These are phyloP conservation scores for Osmozyma mogii DNA, from an alignment of 805 yeast species.

Conservation along the genomic window DNA sequence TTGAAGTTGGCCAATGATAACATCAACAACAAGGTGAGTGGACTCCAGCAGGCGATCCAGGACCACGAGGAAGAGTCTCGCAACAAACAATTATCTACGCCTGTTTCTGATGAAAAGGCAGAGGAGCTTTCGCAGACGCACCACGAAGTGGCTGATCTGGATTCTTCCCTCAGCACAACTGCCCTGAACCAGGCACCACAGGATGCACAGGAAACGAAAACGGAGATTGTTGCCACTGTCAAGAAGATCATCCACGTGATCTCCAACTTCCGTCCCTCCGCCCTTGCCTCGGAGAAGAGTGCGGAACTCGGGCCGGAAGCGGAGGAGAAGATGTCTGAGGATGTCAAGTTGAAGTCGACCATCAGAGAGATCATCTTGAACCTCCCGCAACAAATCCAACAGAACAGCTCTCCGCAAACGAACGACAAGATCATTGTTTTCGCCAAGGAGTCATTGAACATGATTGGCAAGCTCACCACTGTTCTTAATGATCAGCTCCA, in stretches of 20 bases:
- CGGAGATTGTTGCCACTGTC: conserved; percentile 82
- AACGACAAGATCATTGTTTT: conserved; percentile 68
- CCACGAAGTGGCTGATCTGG: too few relatives aligned
- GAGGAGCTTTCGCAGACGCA: too few relatives aligned
- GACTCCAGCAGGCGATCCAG: conserved; percentile 43
- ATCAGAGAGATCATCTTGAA: conserved; percentile 72
- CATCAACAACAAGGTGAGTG: conserved; percentile 56
- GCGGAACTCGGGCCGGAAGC: conserved; percentile 8
- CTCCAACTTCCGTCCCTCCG: conserved; percentile 60
- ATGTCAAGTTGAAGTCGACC: conserved; percentile 43
- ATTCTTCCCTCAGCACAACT: too few relatives aligned
- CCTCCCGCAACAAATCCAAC: conserved; percentile 70
- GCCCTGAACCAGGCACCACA: conserved; percentile 13
- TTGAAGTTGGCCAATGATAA: conserved; percentile 75
- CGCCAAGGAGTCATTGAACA: conserved; percentile 84
- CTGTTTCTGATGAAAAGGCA: too few relatives aligned
- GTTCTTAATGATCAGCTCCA: conserved; percentile 81
- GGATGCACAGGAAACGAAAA: conserved; percentile 43
- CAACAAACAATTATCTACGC: too few relatives aligned
- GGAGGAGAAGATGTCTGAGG: conserved; percentile 1
- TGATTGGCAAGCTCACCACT: conserved; percentile 73
- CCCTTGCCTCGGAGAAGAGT: conserved; percentile 11
- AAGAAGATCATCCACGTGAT: conserved; percentile 81
- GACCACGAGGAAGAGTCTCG: conserved; percentile 41
- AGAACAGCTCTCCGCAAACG: conserved; percentile 18